phyloP scores from a whole-genome alignment of 768 basidiomycete species.

The Xanthoconium stramineum region DNA sequence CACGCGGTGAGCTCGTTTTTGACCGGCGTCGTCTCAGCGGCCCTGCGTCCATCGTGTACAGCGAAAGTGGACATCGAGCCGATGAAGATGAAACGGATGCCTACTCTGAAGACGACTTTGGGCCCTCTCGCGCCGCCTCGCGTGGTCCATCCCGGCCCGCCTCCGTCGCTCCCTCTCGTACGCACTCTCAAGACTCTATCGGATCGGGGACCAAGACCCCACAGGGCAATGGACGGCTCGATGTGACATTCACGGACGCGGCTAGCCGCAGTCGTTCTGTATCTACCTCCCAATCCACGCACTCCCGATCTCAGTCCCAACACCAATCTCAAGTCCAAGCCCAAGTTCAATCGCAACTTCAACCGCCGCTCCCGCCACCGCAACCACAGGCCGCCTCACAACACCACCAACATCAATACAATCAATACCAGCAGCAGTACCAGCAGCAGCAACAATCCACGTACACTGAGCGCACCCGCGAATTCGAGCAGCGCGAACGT shows the following conservation, averaged over 20 bases:
- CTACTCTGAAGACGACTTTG: constrained; percentile 62
- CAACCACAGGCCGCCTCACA: not conserved
- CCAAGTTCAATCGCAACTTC: not conserved
- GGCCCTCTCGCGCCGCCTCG: constrained; percentile 30
- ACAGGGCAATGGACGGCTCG: constrained; percentile 27
- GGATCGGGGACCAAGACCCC: constrained; percentile 32
- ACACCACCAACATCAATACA: not conserved
- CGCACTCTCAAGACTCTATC: constrained; percentile 48
- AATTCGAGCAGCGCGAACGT: constrained; percentile 25
- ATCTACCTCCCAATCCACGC: constrained; percentile 18
- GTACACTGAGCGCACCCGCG: constrained; percentile 25
- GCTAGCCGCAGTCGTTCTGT: constrained; percentile 26
- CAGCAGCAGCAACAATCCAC: constrained; percentile 13
- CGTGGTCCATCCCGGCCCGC: constrained; percentile 40
- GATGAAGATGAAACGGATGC: constrained; percentile 71
- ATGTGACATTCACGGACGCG: constrained; percentile 28
- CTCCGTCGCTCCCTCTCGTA: constrained; percentile 50
- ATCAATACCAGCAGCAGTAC: not conserved
- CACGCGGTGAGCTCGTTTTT: not conserved
- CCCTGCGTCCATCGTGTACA: constrained; percentile 78
- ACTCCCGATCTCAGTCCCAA: constrained; percentile 14
- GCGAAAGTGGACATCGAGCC: constrained; percentile 69
- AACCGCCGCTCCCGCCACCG: not conserved
- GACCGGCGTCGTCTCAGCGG: constrained; percentile 45
- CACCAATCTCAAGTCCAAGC: constrained; percentile 4